Percentiles rank a stretch among this genome's conserved stretches.
Conservation (phyloP, 306 rosid species). For the Arachis hypogaea region DNA sequence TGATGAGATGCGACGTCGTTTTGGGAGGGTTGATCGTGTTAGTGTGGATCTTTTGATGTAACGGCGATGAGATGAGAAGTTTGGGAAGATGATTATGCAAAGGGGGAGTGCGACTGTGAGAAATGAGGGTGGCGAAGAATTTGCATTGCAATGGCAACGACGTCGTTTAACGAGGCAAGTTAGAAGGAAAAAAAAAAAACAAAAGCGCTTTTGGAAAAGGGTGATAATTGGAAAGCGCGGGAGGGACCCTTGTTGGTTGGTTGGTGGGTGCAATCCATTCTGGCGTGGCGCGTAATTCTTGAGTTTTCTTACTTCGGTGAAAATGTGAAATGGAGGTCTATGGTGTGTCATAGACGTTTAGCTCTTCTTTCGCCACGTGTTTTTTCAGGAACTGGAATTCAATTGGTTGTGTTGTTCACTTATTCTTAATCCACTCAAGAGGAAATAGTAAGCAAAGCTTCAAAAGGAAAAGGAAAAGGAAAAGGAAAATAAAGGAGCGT, state of each 20-base stretch:
- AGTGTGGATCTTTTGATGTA: not conserved
- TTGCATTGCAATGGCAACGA: constrained; percentile 4
- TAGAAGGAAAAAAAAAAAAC: not conserved
- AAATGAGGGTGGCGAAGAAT: not conserved
- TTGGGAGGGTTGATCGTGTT: not conserved
- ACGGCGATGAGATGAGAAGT: constrained; percentile 1
- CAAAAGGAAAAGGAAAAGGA: not conserved
- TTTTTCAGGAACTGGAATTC: not conserved
- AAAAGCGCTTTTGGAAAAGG: constrained; percentile 35
- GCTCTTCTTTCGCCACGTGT: not conserved
- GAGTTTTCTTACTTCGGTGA: constrained; percentile 26
- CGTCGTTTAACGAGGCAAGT: constrained; percentile 8
- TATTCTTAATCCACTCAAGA: not conserved
- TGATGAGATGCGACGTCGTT: constrained; percentile 1
- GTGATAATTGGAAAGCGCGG: constrained; percentile 24
- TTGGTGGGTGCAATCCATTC: constrained; percentile 36
- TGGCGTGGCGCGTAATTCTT: constrained; percentile 50
- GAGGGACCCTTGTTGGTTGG: constrained; percentile 31
- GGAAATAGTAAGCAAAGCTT: not conserved
- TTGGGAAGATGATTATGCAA: not conserved
- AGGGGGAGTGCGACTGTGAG: not conserved
- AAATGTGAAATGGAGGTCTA: not conserved
- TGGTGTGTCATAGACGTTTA: not conserved
- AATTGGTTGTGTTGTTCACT: not conserved
- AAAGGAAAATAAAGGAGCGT: not conserved